Base-by-base conservation (phyloP, 768 basidiomycete species). In the Calocera cornea region DNA sequence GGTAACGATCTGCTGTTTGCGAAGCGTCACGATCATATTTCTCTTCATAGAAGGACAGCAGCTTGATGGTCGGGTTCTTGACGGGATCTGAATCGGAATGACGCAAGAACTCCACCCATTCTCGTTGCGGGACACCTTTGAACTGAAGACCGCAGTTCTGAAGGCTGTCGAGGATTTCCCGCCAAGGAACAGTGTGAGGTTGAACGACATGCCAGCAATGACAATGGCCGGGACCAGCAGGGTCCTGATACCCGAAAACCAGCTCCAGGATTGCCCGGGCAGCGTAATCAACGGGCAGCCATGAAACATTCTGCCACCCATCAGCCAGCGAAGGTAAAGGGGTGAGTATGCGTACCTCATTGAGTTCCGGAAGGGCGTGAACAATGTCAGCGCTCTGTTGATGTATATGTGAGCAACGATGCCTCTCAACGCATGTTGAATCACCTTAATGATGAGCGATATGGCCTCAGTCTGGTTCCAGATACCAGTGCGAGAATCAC, bases 271-370 rank as follows among this genome's bases (percentile, higher is more conserved):
- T 82, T 19, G 77, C 78, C 36, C 75, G 75, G 8, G 79, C 83
- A 0, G 83, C 83, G 65, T 76, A 77, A 74, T 86, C 79, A 64
- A 84, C 82, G 0, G 84, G 83, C 1, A 85, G 76, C 83, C 83
- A 85, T 0, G 81, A 78, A 2, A 77, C 78, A 33, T 76, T 72
- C 77, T 81, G 50, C 38, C 11, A 3, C 31, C 50, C 19, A 34
- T 41, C 11, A 0, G 54, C 63, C 66, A 19, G 78, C 76, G 1
- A 80, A 73, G 16, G 75, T 70, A 0, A 79, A 77, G n/a, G n/a
- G n/a, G n/a, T n/a, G n/a, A n/a, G n/a, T n/a, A n/a, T n/a, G n/a
- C n/a, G n/a, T 38, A 80, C 76, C 41, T 77, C 76, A 29, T 75
- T 70, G 11, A 77, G 72, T 16, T 71, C 69, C 0, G 78, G 78